These are phyloP conservation scores for Wickerhamiella pararugosa DNA, from an alignment of 1,139 yeast species.

Conservation along the genomic window DNA sequence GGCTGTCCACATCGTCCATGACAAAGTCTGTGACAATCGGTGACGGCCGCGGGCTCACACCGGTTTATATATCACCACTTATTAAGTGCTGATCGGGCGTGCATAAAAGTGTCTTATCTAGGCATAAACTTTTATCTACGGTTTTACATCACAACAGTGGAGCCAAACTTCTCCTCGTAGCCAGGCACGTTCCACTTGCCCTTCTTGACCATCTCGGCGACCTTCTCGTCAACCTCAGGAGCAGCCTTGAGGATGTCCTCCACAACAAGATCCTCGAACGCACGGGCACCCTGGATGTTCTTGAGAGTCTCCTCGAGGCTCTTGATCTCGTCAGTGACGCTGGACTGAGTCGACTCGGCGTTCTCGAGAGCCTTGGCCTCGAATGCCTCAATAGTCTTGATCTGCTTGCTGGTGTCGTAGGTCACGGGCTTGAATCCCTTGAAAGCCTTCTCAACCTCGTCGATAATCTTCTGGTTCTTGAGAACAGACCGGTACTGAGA, in stretches of 20 bases:
- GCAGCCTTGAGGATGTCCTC: constrained; percentile 90
- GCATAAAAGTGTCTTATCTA: too few relatives aligned
- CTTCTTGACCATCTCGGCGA: constrained; percentile 84
- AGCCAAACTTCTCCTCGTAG: constrained; percentile 94
- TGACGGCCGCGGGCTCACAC: neutral
- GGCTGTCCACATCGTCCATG: constrained; percentile 6
- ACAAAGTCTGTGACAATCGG: neutral
- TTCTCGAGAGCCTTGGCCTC: constrained; percentile 92
- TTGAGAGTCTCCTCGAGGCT: constrained; percentile 77
- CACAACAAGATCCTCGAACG: constrained; percentile 91
- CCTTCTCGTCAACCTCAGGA: constrained; percentile 96
- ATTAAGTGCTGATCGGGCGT: too few relatives aligned
- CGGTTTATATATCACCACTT: too few relatives aligned
- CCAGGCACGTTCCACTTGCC: constrained; percentile 99
- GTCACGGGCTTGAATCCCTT: constrained; percentile 65
- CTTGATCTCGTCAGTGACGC: constrained; percentile 72
- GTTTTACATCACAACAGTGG: constrained; percentile 77
- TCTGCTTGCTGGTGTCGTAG: constrained; percentile 75
- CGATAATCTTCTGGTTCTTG: constrained; percentile 68
- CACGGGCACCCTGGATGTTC: constrained; percentile 94
- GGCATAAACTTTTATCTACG: too few relatives aligned
- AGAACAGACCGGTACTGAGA: constrained; percentile 61
- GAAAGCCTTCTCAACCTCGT: constrained; percentile 68
- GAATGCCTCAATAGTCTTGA: constrained; percentile 83
- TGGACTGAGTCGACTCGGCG: constrained; percentile 84